Base-by-base conservation (phyloP, 768 basidiomycete species). In the Chalciporus pseudorubinellus region DNA sequence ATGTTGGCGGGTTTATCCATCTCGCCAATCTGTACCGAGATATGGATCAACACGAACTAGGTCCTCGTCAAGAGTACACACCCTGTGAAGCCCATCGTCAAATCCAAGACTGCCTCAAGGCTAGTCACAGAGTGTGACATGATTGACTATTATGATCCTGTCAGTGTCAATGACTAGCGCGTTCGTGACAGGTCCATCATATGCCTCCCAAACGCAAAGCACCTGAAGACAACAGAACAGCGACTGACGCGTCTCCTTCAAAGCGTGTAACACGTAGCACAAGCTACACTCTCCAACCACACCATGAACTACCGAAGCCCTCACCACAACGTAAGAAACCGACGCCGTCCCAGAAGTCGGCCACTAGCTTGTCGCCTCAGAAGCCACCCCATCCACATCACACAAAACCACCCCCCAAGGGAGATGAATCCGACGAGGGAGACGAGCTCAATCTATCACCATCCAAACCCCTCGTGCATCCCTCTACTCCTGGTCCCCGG, bases 1-100 rank as follows among this genome's bases (percentile, higher is more conserved):
- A 77, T 11, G 83, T 76, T 4, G 89, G 89, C n/a, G 89, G 85
- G 68, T 91, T 89, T 24, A 84, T 78, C 89, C 88, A 90, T 57
- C 89, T 79, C 39, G 87, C 89, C 46, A 92, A 71, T 41, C 89
- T 90, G 57, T 21, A 47, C 26, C 45, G 29, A 57, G 57, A 22
- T 38, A 21, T 3, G 44, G 31, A 47, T 31, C 29, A 42, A 18
- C 13, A 8, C 10, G 16, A 11, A 18, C 22, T 22, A 3, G 39
- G 21, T 16, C 41, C 6, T 13, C 19, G 34, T 10, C 11, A 4
- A 31, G 20, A 11, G 1, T 36, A 63, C 67, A 26, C 61, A 81
- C 83, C 82, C 83, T 46, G 84, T 85, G 39, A 85, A 82, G 36
- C 84, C 84, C 84, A 85, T 55, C 13, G 48, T 55, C n/a, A 26